Percentiles rank a stretch among this genome's conserved stretches.
Evolutionary conservation across 2,329 filamentous ascomycete genomes (phyloP).

Genomic region (Teratosphaeria zuluensis): DNA sequence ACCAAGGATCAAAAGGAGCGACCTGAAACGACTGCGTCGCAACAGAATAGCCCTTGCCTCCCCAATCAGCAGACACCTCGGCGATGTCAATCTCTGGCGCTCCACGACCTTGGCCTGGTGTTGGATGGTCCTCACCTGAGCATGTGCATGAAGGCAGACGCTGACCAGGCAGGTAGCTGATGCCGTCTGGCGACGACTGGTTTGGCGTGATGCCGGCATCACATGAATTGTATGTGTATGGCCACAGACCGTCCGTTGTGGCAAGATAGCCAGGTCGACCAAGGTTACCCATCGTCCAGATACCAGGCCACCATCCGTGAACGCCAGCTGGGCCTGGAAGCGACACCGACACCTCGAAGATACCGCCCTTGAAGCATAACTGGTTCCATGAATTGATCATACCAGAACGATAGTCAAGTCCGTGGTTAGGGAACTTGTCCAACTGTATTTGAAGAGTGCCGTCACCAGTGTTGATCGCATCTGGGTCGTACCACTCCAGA

Average conservation of each 20-base stretch:
- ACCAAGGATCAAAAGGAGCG: slow-evolving; percentile 42
- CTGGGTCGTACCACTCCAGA: slow-evolving; percentile 44
- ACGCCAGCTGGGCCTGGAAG: slow-evolving; percentile 42
- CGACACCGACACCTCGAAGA: slow-evolving; percentile 44
- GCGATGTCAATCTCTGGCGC: slow-evolving; percentile 42
- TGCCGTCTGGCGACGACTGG: slow-evolving; percentile 35
- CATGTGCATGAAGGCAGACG: slow-evolving; percentile 37
- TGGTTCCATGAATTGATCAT: slow-evolving; percentile 48
- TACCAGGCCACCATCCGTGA: slow-evolving; percentile 44
- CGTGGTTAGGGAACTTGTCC: slow-evolving; percentile 38
- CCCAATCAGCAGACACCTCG: slow-evolving; percentile 38
- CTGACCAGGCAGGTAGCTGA: slow-evolving; percentile 36
- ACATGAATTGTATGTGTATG: slow-evolving; percentile 43
- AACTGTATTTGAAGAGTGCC: slow-evolving; percentile 39
- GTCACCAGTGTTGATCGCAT: slow-evolving; percentile 41
- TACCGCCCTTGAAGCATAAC: slow-evolving; percentile 46
- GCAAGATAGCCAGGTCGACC: slow-evolving; percentile 43
- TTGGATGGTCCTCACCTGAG: slow-evolving; percentile 37
- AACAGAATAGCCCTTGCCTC: slow-evolving; percentile 29
- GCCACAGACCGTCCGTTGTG: slow-evolving; percentile 46
- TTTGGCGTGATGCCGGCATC: slow-evolving; percentile 43
- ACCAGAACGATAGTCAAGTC: slow-evolving; percentile 38
- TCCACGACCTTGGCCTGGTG: slow-evolving; percentile 37
- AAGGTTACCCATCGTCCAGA: slow-evolving; percentile 47
- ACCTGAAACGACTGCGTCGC: slow-evolving; percentile 42